Base-by-base conservation (phyloP, 2,329 filamentous ascomycete species). In the Aureobasidium sp. region DNA sequence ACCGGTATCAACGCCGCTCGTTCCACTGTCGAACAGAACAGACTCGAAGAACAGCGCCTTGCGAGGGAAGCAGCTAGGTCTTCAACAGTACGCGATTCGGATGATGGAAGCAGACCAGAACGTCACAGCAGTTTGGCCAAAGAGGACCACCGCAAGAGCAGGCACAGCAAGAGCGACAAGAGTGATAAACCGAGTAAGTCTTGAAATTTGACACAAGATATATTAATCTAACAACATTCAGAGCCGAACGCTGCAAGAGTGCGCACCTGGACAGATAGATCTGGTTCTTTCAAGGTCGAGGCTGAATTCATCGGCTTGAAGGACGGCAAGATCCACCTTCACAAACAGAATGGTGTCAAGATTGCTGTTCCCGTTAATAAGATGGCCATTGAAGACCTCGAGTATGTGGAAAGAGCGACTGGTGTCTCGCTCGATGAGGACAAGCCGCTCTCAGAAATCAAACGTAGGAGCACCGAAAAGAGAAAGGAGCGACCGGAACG, bases 261-360 rank as follows among this genome's bases (percentile, higher is more conserved):
- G 36, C 86, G 94, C 66, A 91, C 87, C 3, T 99, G 94, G 94
- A 96, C 91, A 36, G 94, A 99, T 75, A 86, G 94, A 67, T 91
- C 91, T 39, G 94, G 93, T 69, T 93, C 92, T 1, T 99, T 99
- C 77, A 97, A 91, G 68, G 94, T 99, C 61, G 94, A 97, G 67
- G 94, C 94, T 16, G 91, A 99, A 72, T 99, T 97, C 71, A 85
- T 99, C 57, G 93, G 91, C 32, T 82, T 97, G 58, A 91, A 91
- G 73, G 94, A 97, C 72, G 91, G 92, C 65, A 97, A 97, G 75
- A 95, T 99, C 66, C 95, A 99, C 75, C 80, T 99, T 27, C 94
- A 99, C 79, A 99, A 99, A 78, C 83, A 91, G 76, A 99, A 99
- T 72, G 94, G 94, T 41, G 91, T 99, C 69, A 97, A 97, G 76